Conservation (phyloP, 2,329 filamentous ascomycete genomes). For the Beauveria medogensis region DNA sequence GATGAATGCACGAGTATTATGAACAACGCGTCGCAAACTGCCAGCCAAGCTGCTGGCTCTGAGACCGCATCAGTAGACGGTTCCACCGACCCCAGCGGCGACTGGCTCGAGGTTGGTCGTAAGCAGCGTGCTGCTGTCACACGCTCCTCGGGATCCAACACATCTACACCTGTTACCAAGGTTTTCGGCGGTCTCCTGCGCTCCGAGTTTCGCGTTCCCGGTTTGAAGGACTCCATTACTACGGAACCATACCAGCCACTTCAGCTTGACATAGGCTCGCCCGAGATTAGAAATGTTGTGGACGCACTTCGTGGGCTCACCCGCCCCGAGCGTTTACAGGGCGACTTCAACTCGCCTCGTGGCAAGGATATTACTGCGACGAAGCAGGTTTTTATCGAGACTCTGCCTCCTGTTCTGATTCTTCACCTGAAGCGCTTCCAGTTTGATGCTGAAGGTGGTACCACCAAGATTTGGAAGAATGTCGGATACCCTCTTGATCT, state of each 20-base stretch:
- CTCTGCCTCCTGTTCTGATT: constrained; percentile 81
- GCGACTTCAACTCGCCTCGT: constrained; percentile 72
- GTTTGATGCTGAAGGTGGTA: constrained; percentile 80
- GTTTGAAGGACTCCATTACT: constrained; percentile 83
- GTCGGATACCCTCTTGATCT: constrained; percentile 90
- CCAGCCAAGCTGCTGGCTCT: constrained; percentile 27
- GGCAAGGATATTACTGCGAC: constrained; percentile 71
- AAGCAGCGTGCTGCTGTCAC: constrained; percentile 85
- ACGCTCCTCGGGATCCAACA: constrained; percentile 69
- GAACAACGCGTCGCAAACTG: constrained; percentile 19
- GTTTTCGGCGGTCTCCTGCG: constrained; percentile 90
- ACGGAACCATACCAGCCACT: constrained; percentile 89
- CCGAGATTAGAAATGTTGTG: constrained; percentile 80
- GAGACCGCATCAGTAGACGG: constrained; percentile 21
- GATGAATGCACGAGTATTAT: constrained; percentile 83
- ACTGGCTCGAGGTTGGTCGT: constrained; percentile 89
- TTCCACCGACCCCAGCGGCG: constrained; percentile 28
- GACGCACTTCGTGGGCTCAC: constrained; percentile 85
- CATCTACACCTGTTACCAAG: constrained; percentile 78
- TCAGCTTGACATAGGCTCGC: constrained; percentile 86
- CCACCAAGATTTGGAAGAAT: constrained; percentile 98
- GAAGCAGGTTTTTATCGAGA: constrained; percentile 93
- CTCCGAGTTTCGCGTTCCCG: constrained; percentile 80
- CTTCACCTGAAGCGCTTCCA: constrained; percentile 96
- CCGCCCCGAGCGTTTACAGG: constrained; percentile 73